These are phyloP conservation scores for Salix viminalis DNA, from an alignment of 345 rosid species.

Conservation along the genomic window DNA sequence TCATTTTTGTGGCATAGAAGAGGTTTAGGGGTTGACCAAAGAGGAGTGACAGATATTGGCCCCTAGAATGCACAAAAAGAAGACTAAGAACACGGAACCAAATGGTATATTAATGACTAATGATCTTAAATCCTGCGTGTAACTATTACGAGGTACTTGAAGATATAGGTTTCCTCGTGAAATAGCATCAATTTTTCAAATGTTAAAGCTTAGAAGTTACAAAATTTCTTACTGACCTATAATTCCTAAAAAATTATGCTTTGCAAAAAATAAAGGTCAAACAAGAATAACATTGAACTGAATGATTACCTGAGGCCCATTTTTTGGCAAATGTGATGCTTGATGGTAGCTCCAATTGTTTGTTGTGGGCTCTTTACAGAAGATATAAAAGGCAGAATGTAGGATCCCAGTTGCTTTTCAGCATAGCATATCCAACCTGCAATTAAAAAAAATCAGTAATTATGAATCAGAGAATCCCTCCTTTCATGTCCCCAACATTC, in stretches of 20 bases:
- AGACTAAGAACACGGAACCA: background rate
- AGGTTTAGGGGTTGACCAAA: background rate
- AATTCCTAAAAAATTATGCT: background rate
- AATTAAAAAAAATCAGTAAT: constrained; percentile 12
- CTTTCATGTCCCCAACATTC: background rate
- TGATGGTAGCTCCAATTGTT: constrained; percentile 76
- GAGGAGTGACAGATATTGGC: background rate
- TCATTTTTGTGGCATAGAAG: background rate
- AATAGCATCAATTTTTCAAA: background rate
- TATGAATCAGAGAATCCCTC: background rate
- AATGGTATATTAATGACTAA: background rate
- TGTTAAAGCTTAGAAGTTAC: background rate
- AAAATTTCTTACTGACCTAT: background rate
- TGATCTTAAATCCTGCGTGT: background rate
- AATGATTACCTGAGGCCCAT: constrained; percentile 70
- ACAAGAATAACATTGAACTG: background rate
- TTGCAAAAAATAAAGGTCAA: background rate
- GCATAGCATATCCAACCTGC: constrained; percentile 99
- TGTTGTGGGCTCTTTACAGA: constrained; percentile 97
- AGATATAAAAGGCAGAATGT: constrained; percentile 74
- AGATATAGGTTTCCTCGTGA: background rate
- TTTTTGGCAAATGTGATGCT: constrained; percentile 56
- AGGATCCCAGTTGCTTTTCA: constrained; percentile 85
- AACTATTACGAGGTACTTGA: background rate
- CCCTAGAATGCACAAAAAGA: background rate